Evolutionary conservation across 2,329 filamentous ascomycete genomes (phyloP), one percentile per base, ranked within the genome.

Genomic region (Cladophialophora chaetospira): DNA sequence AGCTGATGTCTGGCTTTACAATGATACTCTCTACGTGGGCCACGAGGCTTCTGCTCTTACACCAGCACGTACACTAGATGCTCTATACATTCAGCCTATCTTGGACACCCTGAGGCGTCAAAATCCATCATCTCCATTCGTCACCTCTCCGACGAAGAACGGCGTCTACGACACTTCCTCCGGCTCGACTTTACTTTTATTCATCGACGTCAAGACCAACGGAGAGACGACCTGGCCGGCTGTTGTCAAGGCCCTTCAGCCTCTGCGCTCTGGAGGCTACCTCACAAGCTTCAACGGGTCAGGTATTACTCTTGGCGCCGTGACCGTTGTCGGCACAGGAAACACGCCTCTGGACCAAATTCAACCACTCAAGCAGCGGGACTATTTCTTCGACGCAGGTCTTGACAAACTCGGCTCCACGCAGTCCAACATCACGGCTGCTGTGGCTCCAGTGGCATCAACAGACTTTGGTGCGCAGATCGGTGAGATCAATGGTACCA

Each of bases 251-350:
- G 83, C 82, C 0, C 73, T 88, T 1, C 71, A 81, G 45, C 84
- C 83, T 1, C 75, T 87, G 3, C 77, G 80, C n/a, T 67, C 71
- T 8, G 75, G 73, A 17, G 75, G 75, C 43, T 84, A 79, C 64
- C 74, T 85, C 2, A 82, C 81, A 2, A 79, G 75, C 3, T 77
- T 78, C 60, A 78, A 80, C 44, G 79, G 79, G 33, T 67, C 69
- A 53, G 72, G 69, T 11, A 67, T 83, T 23, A 79, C 71, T 13
- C 63, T 69, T 1, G 78, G 79, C 1, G 74, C 82, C 2, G 75
- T 86, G 5, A 86, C 83, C n/a, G 74, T 85, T 21, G 79, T 86
- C 23, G 83, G 82, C n/a, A 85, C 83, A 0, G 82, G 82, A 15
- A 82, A 83, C 62, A 82, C 80, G 0, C 76, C 77, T 0, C 68